Conservation (phyloP, 345 rosid genomes). For the Hypericum androsaemum region DNA sequence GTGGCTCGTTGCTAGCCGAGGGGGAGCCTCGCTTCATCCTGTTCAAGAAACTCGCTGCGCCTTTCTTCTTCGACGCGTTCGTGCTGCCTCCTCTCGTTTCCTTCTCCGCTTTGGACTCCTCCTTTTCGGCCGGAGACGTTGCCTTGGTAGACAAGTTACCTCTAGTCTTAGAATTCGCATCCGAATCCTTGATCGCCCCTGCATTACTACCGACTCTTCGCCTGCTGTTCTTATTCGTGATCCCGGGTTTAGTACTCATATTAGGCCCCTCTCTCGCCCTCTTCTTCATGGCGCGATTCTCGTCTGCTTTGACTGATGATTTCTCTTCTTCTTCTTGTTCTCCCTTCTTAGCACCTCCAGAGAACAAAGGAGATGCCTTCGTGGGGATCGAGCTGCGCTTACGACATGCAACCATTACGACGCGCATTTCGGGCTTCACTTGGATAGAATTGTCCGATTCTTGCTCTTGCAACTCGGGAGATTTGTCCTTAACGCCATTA, state of each 20-base stretch:
- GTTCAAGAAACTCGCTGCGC: conserved; percentile 40
- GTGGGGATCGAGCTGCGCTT: conserved; percentile 37
- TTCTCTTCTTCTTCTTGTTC: conserved; percentile 17
- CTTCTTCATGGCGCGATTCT: conserved; percentile 19
- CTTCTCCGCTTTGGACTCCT: conserved; percentile 21
- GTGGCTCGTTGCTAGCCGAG: conserved; percentile 11
- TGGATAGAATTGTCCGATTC: conserved; percentile 18
- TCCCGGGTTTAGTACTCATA: conserved; percentile 3
- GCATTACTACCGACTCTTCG: not conserved
- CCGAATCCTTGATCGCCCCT: conserved; percentile 6
- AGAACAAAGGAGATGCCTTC: conserved; percentile 18
- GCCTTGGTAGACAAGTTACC: conserved; percentile 14
- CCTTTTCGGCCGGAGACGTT: conserved; percentile 17
- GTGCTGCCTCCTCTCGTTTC: conserved; percentile 21
- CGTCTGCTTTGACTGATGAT: conserved; percentile 20
- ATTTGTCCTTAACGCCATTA: conserved; percentile 11
- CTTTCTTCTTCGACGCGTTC: conserved; percentile 26
- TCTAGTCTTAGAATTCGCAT: conserved; percentile 12
- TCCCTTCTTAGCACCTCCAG: conserved; percentile 22
- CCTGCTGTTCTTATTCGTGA: conserved; percentile 17
- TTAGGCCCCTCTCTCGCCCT: conserved; percentile 19
- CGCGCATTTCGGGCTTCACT: conserved; percentile 25
- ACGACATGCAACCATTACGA: conserved; percentile 35
- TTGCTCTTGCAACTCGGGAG: conserved; percentile 5
- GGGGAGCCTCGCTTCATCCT: conserved; percentile 35